Conservation (phyloP, 2,329 filamentous ascomycete species). For the Aspergillus versicolor region DNA sequence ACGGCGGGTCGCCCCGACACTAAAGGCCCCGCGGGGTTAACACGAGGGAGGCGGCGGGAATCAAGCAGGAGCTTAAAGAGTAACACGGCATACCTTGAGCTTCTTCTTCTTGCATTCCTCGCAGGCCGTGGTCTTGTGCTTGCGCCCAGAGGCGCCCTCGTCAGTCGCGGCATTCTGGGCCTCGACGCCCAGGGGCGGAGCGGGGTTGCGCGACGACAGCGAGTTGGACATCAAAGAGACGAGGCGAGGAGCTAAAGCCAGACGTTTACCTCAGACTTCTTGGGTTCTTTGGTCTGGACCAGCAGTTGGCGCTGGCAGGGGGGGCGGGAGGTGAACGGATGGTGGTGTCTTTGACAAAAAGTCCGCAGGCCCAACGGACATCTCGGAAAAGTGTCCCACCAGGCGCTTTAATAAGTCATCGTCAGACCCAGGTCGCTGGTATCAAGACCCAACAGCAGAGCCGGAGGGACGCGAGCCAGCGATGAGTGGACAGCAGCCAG, state of each 20-base stretch:
- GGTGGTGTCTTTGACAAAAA: neutral
- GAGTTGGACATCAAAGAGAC: constrained; percentile 20
- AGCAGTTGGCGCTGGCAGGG: neutral
- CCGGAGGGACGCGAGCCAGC: neutral
- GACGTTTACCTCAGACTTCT: neutral
- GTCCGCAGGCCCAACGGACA: neutral
- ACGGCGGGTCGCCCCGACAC: constrained; percentile 30
- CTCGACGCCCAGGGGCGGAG: constrained; percentile 11
- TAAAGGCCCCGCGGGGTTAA: constrained; percentile 8
- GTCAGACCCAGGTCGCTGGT: too few relatives aligned
- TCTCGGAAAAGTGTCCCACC: constrained; percentile 4
- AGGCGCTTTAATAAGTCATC: neutral
- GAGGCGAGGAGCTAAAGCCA: neutral
- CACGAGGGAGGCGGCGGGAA: too few relatives aligned
- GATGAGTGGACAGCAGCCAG: neutral
- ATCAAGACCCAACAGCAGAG: neutral
- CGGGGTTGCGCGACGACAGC: constrained; percentile 12
- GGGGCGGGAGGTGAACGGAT: too few relatives aligned
- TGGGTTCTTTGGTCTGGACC: neutral
- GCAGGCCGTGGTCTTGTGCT: constrained; percentile 27
- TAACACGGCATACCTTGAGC: constrained; percentile 17
- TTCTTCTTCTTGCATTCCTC: constrained; percentile 24
- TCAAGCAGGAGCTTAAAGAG: neutral
- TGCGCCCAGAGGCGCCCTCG: constrained; percentile 16
- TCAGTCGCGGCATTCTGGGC: constrained; percentile 8